phyloP scores from a whole-genome alignment of 2,329 filamentous ascomycete genomes.

The Aschersonia sp. region DNA sequence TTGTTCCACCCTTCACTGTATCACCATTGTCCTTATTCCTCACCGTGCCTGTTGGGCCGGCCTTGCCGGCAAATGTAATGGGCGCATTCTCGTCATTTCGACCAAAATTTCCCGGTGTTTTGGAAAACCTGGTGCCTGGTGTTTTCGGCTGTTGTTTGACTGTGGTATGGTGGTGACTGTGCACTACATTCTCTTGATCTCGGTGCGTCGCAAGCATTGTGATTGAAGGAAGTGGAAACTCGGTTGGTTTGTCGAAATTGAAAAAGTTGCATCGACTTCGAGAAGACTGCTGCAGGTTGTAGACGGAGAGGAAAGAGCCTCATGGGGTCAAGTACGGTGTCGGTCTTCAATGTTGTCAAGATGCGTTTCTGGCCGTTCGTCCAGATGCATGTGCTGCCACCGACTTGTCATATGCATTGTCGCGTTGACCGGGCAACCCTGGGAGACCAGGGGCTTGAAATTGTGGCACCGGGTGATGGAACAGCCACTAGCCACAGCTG shows the following conservation, averaged over 20 bases:
- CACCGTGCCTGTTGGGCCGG: conserved; percentile 33
- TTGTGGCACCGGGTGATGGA: not conserved
- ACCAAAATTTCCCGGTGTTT: conserved; percentile 67
- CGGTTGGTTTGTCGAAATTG: not conserved
- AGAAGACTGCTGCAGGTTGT: too few relatives aligned
- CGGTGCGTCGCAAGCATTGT: conserved; percentile 62
- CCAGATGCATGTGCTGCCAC: not conserved
- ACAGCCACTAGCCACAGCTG: conserved; percentile 15
- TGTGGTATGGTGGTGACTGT: conserved; percentile 60
- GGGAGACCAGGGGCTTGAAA: not conserved
- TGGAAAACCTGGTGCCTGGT: conserved; percentile 59
- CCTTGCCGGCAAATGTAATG: conserved; percentile 21
- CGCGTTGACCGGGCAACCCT: conserved; percentile 15
- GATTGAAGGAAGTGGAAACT: not conserved
- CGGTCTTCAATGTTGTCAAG: not conserved
- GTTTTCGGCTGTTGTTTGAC: conserved; percentile 74
- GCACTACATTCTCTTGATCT: conserved; percentile 80
- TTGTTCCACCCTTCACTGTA: conserved; percentile 29
- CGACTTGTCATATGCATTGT: not conserved
- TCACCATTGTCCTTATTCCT: conserved; percentile 40
- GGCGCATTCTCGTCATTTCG: conserved; percentile 73
- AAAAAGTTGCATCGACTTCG: too few relatives aligned
- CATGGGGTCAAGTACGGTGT: too few relatives aligned
- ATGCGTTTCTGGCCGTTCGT: not conserved
- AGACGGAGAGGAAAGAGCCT: too few relatives aligned